Evolutionary conservation across 2,329 filamentous ascomycete species (phyloP), one percentile per base, ranked within the genome.

Genomic region (Fusarium nelsonii): DNA sequence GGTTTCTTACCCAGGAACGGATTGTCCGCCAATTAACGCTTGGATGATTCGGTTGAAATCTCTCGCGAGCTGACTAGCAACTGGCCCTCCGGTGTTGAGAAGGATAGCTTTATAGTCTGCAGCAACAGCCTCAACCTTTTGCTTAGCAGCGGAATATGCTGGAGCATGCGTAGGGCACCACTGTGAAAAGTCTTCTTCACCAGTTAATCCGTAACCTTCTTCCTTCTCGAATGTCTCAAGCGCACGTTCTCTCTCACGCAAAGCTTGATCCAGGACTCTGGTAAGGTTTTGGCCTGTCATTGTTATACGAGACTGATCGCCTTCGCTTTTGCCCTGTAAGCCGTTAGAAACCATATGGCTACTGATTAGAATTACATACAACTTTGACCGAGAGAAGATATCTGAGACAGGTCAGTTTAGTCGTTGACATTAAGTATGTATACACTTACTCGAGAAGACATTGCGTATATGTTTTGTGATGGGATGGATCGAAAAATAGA

Each of bases 391-490:
- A 57, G 12, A 70, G 30, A 11, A 70, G 48, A 16, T 70, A 70
- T 23, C 67, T 70, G 18, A 4, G 4, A 23, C 23, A 23, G 23
- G 23, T 23, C 23, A 23, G 23, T 23, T 23, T 23, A 23, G 23
- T 23, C 23, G 6, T 23, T 23, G 6, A 6, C 23, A 23, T 23
- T 23, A 23, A 6, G 6, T 23, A 6, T 23, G 23, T 23, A 23
- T 23, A 5, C 4, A 30, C 58, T 48, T 55, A 70, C 68, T 70
- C 68, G 2, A 70, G 63, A 2, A 70, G 20, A 15, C 63, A 70
- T 8, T 68, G 67, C 2, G 50, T 44, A 14, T 70, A 70, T 14
- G 68, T 70, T 52, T 70, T 70, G 12, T 70, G 68, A 12, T 68
- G 54, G 23, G 68, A 67, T 11, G 68, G 68, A 20, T 70, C 68